A percentile compares a stretch with the other conserved stretches of the same genome.
Evolutionary conservation across 352 stramenopile genomes (phyloP).

Genomic region (Peronospora farinosa): DNA sequence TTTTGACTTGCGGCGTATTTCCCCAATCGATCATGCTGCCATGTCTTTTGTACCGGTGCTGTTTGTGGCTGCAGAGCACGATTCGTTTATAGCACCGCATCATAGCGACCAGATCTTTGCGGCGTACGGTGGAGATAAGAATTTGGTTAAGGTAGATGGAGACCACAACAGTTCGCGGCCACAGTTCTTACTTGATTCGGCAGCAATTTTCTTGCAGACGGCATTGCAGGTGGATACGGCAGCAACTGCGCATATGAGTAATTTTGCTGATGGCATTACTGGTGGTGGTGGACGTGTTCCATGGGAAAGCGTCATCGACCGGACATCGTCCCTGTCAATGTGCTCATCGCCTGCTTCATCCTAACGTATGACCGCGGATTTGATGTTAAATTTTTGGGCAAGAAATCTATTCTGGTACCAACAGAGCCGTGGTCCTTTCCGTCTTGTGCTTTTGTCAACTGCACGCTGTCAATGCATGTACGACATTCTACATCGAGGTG

Average conservation of each 20-base stretch:
- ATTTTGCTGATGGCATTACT: constrained; percentile 18
- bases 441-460: constrained; percentile 66
- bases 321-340: constrained; percentile 31
- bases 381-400: constrained; percentile 43
- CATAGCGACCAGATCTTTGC: constrained; percentile 79
- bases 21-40: constrained; percentile 83
- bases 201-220: constrained; percentile 93
- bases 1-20: constrained; percentile 79
- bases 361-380: constrained; percentile 54
- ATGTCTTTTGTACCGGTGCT: constrained; percentile 95
- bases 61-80: constrained; percentile 91
- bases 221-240: constrained; percentile 75
- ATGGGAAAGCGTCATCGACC: constrained; percentile 26
- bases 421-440: constrained; percentile 51
- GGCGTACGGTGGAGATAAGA: constrained; percentile 96
- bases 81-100: constrained; percentile 92
- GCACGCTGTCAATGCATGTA: constrained; percentile 53
- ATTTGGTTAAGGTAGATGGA: constrained; percentile 95
- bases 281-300: constrained; percentile 34
- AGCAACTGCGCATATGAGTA: constrained; percentile 18
- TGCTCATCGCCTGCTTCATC: constrained; percentile 31
- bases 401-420: constrained; percentile 32
- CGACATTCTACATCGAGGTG: neutral
- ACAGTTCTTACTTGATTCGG: constrained; percentile 93
- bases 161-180: constrained; percentile 96